Conservation (phyloP, 768 basidiomycete species). For the Mycena leptocephala region DNA sequence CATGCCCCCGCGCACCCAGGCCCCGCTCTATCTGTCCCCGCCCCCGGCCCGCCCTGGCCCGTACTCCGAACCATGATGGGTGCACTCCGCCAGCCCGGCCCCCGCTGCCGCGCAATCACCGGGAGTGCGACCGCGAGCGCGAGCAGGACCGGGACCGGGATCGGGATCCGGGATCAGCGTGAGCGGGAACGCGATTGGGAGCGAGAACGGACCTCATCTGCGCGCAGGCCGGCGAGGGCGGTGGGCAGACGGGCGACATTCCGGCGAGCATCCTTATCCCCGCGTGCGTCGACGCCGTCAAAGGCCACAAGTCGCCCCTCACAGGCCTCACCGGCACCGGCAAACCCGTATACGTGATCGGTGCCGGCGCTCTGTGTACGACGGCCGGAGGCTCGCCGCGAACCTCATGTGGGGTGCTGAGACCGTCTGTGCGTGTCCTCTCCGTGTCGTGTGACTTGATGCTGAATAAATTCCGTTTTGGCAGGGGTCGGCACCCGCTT, state of each 20-base stretch:
- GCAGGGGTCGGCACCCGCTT: slow-evolving; percentile 89
- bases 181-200: too few relatives aligned
- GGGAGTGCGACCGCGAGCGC: too few relatives aligned
- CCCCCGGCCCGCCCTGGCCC: too few relatives aligned
- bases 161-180: too few relatives aligned
- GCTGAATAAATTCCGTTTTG: background rate
- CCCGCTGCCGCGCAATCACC: too few relatives aligned
- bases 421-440: slow-evolving; percentile 78
- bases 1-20: too few relatives aligned
- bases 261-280: slow-evolving; percentile 92
- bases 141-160: too few relatives aligned
- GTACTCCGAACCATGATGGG: too few relatives aligned
- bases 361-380: slow-evolving; percentile 94
- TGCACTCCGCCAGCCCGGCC: too few relatives aligned
- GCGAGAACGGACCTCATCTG: slow-evolving; percentile 96
- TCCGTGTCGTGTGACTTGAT: background rate
- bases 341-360: slow-evolving; percentile 88
- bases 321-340: too few relatives aligned
- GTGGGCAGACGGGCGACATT: slow-evolving; percentile 90
- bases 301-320: slow-evolving; percentile 82
- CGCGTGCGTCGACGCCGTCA: slow-evolving; percentile 89
- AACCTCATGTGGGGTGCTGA: slow-evolving; percentile 93
- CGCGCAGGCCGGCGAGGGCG: slow-evolving; percentile 94
- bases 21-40: too few relatives aligned
- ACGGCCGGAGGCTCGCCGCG: slow-evolving; percentile 90